A percentile compares a stretch with the other conserved stretches of the same genome.
phyloP scores from a whole-genome alignment of 2,329 filamentous ascomycete species.

The Aspergillus puulaauensis region DNA sequence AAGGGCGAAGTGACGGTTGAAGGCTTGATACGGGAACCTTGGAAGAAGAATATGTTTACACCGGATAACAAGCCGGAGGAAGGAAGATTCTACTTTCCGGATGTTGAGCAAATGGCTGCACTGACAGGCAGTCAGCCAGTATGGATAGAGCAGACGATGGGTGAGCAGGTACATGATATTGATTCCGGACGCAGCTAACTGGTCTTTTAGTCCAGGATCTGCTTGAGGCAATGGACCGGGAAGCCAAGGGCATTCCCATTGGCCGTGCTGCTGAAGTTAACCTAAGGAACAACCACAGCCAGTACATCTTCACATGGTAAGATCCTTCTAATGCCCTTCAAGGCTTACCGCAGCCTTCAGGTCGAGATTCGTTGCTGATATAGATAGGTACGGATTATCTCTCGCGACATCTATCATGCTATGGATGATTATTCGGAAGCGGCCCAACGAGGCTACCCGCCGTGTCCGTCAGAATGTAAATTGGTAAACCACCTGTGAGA shows the following conservation, averaged over 20 bases:
- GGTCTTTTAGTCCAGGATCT: slow-evolving; percentile 68
- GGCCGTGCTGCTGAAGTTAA: slow-evolving; percentile 87
- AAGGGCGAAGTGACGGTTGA: slow-evolving; percentile 73
- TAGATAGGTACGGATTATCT: slow-evolving; percentile 75
- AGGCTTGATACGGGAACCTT: slow-evolving; percentile 82
- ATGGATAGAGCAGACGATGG: slow-evolving; percentile 95
- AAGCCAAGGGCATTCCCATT: slow-evolving; percentile 81
- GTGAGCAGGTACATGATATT: slow-evolving; percentile 48
- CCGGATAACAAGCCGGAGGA: slow-evolving; percentile 82
- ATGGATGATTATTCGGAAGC: slow-evolving; percentile 91
- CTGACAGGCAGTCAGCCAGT: slow-evolving; percentile 80
- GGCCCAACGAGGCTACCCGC: slow-evolving; percentile 68
- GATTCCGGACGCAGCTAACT: background rate
- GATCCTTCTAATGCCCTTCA: slow-evolving; percentile 28
- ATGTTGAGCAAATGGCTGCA: slow-evolving; percentile 86
- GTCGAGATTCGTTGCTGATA: slow-evolving; percentile 21
- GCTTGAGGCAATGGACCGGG: slow-evolving; percentile 71
- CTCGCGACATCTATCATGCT: slow-evolving; percentile 91
- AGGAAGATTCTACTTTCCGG: slow-evolving; percentile 91
- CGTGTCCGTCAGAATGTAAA: slow-evolving; percentile 74
- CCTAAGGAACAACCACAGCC: slow-evolving; percentile 91
- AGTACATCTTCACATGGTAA: slow-evolving; percentile 99
- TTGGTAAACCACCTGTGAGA: slow-evolving; percentile 54
- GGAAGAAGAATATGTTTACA: slow-evolving; percentile 98
- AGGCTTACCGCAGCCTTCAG: background rate